phyloP scores from a whole-genome alignment of 2,329 filamentous ascomycete species.

The Westerdykella aurantiaca region DNA sequence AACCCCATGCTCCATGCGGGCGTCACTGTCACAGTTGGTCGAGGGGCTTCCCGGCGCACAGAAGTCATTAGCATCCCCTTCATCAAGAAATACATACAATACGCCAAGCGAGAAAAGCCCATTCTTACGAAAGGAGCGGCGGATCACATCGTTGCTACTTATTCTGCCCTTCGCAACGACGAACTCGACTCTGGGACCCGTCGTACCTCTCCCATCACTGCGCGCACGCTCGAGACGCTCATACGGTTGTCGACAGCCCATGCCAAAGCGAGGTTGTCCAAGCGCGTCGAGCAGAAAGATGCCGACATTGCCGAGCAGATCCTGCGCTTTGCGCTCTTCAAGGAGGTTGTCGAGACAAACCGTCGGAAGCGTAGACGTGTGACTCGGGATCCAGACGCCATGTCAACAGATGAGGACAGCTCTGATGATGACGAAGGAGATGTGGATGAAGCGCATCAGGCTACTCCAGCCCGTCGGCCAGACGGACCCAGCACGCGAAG shows the following conservation, averaged over 20 bases:
- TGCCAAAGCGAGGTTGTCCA: conserved; percentile 85
- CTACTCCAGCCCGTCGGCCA: conserved; percentile 30
- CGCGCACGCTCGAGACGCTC: conserved; percentile 94
- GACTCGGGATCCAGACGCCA: conserved; percentile 52
- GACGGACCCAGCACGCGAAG: conserved; percentile 36
- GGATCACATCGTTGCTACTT: conserved; percentile 84
- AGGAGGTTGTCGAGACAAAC: conserved; percentile 76
- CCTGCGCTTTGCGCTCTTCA: conserved; percentile 91
- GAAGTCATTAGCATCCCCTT: conserved; percentile 95
- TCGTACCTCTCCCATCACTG: conserved; percentile 89
- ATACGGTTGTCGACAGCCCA: conserved; percentile 96
- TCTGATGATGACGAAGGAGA: conserved; percentile 58
- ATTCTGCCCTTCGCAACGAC: conserved; percentile 89
- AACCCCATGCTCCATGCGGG: conserved; percentile 94
- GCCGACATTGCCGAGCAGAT: conserved; percentile 83
- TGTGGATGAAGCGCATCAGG: conserved; percentile 39
- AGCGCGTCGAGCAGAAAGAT: conserved; percentile 82
- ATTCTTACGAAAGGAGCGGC: conserved; percentile 85
- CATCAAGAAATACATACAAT: conserved; percentile 99
- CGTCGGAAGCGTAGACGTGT: conserved; percentile 79
- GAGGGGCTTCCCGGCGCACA: conserved; percentile 67
- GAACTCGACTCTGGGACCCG: conserved; percentile 92
- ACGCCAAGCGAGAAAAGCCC: conserved; percentile 89
- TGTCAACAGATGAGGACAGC: conserved; percentile 53
- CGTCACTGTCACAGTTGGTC: conserved; percentile 68